Conservation (phyloP, 495 filamentous ascomycete genomes). For the Aspergillus conjunctus region DNA sequence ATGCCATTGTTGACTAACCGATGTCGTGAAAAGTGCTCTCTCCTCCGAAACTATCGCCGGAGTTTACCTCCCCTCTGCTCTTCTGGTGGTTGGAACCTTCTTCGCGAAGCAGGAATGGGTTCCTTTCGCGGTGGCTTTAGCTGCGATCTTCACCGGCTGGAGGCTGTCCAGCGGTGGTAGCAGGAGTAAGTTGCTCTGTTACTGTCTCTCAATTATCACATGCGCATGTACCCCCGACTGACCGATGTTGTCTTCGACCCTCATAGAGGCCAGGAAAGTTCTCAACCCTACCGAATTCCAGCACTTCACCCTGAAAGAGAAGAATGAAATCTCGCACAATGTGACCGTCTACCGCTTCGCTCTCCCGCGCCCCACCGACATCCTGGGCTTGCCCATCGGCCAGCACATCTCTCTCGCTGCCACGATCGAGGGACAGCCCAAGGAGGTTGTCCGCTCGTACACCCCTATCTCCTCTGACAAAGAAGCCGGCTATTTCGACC, state of each 20-base stretch:
- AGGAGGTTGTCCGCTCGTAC: conserved; percentile 94
- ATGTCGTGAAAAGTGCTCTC: conserved; percentile 33
- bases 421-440: conserved; percentile 69
- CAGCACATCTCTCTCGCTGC: conserved; percentile 97
- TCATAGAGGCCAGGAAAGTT: conserved; percentile 70
- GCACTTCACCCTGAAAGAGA: conserved; percentile 85
- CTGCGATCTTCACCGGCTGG: conserved; percentile 59
- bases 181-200: conserved; percentile 9
- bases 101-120: conserved; percentile 80
- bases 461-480: conserved; percentile 94
- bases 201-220: conserved; percentile 2
- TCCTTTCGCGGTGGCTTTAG: conserved; percentile 67
- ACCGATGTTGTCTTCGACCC: conserved; percentile 20
- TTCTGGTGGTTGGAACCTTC: conserved; percentile 73
- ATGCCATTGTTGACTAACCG: conserved; percentile 24
- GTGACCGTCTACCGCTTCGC: conserved; percentile 95
- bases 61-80: conserved; percentile 81
- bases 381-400: conserved; percentile 95
- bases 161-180: conserved; percentile 56
- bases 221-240: background rate
- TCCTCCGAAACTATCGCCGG: conserved; percentile 65
- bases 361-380: conserved; percentile 72
- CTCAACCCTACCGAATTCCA: conserved; percentile 88
- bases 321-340: conserved; percentile 93
- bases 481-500: conserved; percentile 91